Evolutionary conservation across 495 filamentous ascomycete genomes (phyloP), one percentile per base, ranked within the genome.

Genomic region (Aspergillus kassunensis): DNA sequence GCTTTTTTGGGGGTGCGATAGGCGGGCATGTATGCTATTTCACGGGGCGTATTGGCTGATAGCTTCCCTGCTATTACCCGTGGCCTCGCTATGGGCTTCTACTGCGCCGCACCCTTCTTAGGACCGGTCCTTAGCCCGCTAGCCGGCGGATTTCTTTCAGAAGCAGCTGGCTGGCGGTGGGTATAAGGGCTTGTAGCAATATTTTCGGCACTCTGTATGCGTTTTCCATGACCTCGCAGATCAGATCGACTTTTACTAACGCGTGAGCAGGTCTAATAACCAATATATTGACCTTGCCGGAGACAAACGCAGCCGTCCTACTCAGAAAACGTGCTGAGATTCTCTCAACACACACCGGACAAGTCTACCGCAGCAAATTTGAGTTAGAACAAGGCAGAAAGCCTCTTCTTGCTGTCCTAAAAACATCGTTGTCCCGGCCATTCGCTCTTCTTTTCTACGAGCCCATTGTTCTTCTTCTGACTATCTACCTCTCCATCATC

Each of bases 1-100:
- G 89, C 19, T 90, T 91, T 75, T 83, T 91, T 46, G 86, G 83
- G 21, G 86, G 89, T 43, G 75, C 86, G 9, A 87, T 90, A n/a
- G n/a, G n/a, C n/a, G n/a, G n/a, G n/a, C n/a, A n/a, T n/a, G n/a
- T n/a, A n/a, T n/a, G n/a, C n/a, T n/a, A n/a, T n/a, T n/a, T n/a
- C n/a, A n/a, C n/a, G 86, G 48, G 86, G 86, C 59, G 80, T 88
- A 25, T 86, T 90, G 55, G 82, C 85, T 19, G 85, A 91, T 56
- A 85, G 89, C 76, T 90, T 89, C 57, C 58, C 70, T 10, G 79
- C 81, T 3, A 70, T 64, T 44, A 66, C 88, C 57, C 71, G 87
- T 53, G 87, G 87, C 34, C 54, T 84, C 8, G 87, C 85, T 0
- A 73, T 77, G 54, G 75, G 76, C 47, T 43, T 88, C 39, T 90